phyloP scores from a whole-genome alignment of 108 stramenopile species.

The Phaeodactylum tricornutum region DNA sequence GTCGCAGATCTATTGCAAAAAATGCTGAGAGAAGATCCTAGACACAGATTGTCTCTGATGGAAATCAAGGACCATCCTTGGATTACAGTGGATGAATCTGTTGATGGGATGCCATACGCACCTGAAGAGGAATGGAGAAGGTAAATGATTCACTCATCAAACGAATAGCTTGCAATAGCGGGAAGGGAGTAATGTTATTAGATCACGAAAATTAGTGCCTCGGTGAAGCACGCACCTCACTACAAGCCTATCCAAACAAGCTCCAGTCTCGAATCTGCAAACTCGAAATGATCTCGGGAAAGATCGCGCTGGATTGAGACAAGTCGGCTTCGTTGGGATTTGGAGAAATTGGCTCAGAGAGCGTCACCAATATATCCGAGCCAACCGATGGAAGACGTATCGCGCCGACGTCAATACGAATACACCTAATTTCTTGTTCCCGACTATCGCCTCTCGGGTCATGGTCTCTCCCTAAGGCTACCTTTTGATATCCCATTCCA shows the following conservation, averaged over 20 bases:
- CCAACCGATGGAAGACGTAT: slow-evolving; percentile 38
- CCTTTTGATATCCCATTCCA: slow-evolving; percentile 21
- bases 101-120: too few relatives aligned
- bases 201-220: too few relatives aligned
- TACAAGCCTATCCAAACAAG: slow-evolving; percentile 37
- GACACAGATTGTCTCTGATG: slow-evolving; percentile 48
- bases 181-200: too few relatives aligned
- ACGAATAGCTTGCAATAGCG: too few relatives aligned
- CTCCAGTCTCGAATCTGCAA: slow-evolving; percentile 48
- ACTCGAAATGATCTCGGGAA: slow-evolving; percentile 18
- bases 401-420: slow-evolving; percentile 34
- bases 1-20: slow-evolving; percentile 64
- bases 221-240: too few relatives aligned
- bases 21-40: slow-evolving; percentile 62
- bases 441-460: slow-evolving; percentile 10
- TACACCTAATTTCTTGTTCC: slow-evolving; percentile 19
- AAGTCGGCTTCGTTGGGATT: slow-evolving; percentile 2
- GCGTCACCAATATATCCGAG: slow-evolving; percentile 58
- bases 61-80: slow-evolving; percentile 75
- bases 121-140: too few relatives aligned
- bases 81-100: slow-evolving; percentile 38
- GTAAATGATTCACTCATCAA: too few relatives aligned
- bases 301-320: slow-evolving; percentile 6
- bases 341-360: slow-evolving; percentile 26
- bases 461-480: slow-evolving; percentile 18